Evolutionary conservation across 2,329 filamentous ascomycete species (phyloP).

Genomic region (Penicillium freii): DNA sequence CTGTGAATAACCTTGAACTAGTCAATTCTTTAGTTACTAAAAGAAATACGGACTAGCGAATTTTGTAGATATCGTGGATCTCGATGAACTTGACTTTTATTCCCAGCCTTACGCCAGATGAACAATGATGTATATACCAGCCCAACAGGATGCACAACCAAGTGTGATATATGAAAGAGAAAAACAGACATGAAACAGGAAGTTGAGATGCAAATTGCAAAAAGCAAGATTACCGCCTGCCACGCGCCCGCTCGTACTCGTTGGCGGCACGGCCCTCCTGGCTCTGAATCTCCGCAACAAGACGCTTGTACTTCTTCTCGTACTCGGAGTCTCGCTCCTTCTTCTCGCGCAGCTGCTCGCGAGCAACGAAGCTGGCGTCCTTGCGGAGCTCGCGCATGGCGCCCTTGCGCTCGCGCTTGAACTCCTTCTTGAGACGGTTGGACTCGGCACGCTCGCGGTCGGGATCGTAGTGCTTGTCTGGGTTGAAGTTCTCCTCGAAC

Average conservation of each 20-base stretch:
- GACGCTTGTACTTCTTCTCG: conserved; percentile 90
- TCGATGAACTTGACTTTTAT: conserved; percentile 21
- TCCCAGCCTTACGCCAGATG: conserved; percentile 22
- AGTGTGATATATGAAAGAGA: conserved; percentile 8
- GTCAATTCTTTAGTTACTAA: neutral
- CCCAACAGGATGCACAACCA: conserved; percentile 10
- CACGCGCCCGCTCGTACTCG: conserved; percentile 82
- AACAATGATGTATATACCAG: conserved; percentile 20
- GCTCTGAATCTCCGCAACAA: conserved; percentile 93
- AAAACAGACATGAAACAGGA: conserved; percentile 9
- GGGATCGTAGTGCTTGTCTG: conserved; percentile 94
- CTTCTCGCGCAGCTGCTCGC: conserved; percentile 87
- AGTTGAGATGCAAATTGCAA: conserved; percentile 6
- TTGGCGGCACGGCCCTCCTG: conserved; percentile 87
- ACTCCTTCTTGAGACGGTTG: conserved; percentile 80
- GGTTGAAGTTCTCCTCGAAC: conserved; percentile 94
- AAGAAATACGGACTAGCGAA: neutral
- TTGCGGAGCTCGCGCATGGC: conserved; percentile 91
- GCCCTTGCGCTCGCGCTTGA: conserved; percentile 93
- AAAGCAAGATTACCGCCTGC: conserved; percentile 47
- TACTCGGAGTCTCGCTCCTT: conserved; percentile 90
- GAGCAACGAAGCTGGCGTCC: conserved; percentile 88
- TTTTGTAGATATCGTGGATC: neutral
- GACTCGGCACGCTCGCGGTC: conserved; percentile 84
- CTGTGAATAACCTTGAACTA: neutral